Percentiles rank a stretch among this genome's conserved stretches.
Conservation (phyloP, 2,329 filamentous ascomycete genomes). For the Volutella citrinella region DNA sequence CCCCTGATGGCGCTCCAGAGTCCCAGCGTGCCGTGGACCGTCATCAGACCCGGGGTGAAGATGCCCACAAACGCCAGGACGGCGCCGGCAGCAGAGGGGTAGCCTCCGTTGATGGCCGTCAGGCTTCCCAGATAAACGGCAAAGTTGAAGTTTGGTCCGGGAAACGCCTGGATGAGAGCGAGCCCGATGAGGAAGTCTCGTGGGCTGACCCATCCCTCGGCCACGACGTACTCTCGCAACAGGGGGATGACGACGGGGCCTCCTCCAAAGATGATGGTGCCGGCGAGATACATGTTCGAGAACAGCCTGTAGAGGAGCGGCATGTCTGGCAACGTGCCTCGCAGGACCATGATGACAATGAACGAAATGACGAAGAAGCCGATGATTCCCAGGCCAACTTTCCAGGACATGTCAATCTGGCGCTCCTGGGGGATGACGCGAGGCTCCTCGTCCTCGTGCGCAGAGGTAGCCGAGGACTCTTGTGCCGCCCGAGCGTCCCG, state of each 20-base stretch:
- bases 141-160: constrained; percentile 48
- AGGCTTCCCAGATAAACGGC: constrained; percentile 56
- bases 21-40: constrained; percentile 50
- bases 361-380: constrained; percentile 54
- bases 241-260: constrained; percentile 65
- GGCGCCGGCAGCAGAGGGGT: constrained; percentile 43
- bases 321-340: constrained; percentile 36
- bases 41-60: constrained; percentile 47
- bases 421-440: constrained; percentile 32
- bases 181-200: constrained; percentile 72
- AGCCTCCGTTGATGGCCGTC: constrained; percentile 37
- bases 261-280: constrained; percentile 65
- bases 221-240: constrained; percentile 61
- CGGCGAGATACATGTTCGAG: constrained; percentile 70
- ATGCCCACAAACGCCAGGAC: constrained; percentile 51
- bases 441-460: constrained; percentile 10
- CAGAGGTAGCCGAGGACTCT: not conserved
- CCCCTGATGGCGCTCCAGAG: constrained; percentile 52
- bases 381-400: constrained; percentile 40
- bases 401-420: constrained; percentile 43
- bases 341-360: constrained; percentile 50
- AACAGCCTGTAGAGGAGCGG: constrained; percentile 60
- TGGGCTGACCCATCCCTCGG: constrained; percentile 66
- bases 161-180: constrained; percentile 68
- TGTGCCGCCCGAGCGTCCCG: constrained; percentile 1